Evolutionary conservation across 2,329 filamentous ascomycete genomes (phyloP).

Genomic region (Fusarium liriodendri): DNA sequence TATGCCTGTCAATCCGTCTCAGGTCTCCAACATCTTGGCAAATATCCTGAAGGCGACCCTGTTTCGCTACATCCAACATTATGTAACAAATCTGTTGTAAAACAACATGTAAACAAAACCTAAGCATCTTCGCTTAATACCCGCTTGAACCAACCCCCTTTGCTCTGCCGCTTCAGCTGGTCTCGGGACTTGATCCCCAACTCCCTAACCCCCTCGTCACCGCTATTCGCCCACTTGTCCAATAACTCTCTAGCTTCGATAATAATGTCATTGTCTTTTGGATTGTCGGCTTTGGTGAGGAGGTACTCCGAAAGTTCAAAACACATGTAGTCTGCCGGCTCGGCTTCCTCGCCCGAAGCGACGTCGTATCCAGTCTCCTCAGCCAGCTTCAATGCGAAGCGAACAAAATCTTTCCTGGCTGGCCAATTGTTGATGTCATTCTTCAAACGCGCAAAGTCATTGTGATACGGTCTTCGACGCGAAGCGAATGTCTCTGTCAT

Average conservation of each 20-base stretch:
- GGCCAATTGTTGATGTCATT: constrained; percentile 14
- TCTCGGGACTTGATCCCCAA: constrained; percentile 4
- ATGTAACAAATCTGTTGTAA: not conserved
- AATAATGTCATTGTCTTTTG: not conserved
- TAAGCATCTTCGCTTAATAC: not conserved
- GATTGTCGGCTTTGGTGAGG: not conserved
- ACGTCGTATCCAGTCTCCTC: not conserved
- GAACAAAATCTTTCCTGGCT: not conserved
- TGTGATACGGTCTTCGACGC: constrained; percentile 37
- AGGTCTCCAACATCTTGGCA: not conserved
- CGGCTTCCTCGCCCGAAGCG: not conserved
- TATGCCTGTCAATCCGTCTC: not conserved
- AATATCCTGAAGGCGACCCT: not conserved
- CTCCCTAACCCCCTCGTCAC: constrained; percentile 7
- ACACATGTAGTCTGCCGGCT: constrained; percentile 34
- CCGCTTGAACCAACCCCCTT: constrained; percentile 8
- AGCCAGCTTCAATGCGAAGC: constrained; percentile 24
- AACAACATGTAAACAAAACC: not conserved
- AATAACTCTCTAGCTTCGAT: constrained; percentile 13
- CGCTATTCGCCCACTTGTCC: constrained; percentile 15
- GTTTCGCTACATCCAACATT: not conserved
- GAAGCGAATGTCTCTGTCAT: constrained; percentile 23
- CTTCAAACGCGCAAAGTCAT: constrained; percentile 32
- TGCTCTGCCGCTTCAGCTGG: not conserved
- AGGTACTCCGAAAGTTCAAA: constrained; percentile 28